Conservation (phyloP, 495 filamentous ascomycete genomes). For the Recurvomyces mirabilis region DNA sequence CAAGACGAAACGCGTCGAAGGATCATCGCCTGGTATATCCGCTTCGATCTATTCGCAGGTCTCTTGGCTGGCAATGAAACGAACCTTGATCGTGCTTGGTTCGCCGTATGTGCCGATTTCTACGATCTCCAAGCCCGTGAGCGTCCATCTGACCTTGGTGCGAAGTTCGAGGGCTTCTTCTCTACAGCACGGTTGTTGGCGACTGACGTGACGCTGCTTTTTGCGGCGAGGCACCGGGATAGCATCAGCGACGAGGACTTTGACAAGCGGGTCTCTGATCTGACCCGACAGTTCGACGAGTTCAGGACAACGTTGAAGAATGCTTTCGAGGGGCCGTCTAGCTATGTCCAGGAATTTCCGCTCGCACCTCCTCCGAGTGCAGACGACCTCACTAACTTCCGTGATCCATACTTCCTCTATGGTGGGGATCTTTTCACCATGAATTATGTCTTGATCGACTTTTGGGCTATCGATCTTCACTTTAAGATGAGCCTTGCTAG, state of each 20-base stretch:
- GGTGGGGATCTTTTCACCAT: conserved; percentile 55
- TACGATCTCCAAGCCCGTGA: conserved; percentile 46
- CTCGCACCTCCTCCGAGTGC: conserved; percentile 36
- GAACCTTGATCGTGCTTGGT: conserved; percentile 71
- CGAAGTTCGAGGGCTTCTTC: conserved; percentile 53
- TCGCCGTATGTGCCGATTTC: conserved; percentile 50
- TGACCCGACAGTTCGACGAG: conserved; percentile 42
- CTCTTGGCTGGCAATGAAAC: conserved; percentile 71
- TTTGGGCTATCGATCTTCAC: conserved; percentile 68
- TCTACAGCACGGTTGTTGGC: conserved; percentile 62
- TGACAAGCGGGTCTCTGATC: conserved; percentile 43
- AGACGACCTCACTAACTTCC: conserved; percentile 63
- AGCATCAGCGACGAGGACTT: conserved; percentile 57
- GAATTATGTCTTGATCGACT: conserved; percentile 67
- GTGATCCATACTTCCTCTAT: conserved; percentile 54
- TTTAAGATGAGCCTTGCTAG: conserved; percentile 60
- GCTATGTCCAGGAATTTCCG: conserved; percentile 9
- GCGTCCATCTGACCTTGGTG: conserved; percentile 51
- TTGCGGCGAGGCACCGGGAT: conserved; percentile 52
- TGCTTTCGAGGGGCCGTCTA: conserved; percentile 39
- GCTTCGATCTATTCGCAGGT: conserved; percentile 76
- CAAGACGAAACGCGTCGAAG: conserved; percentile 54
- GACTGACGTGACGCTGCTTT: conserved; percentile 68
- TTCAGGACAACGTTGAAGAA: conserved; percentile 48
- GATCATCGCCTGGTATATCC: conserved; percentile 75